Conservation (phyloP, 306 rosid species). For the Nissolia schottii region DNA sequence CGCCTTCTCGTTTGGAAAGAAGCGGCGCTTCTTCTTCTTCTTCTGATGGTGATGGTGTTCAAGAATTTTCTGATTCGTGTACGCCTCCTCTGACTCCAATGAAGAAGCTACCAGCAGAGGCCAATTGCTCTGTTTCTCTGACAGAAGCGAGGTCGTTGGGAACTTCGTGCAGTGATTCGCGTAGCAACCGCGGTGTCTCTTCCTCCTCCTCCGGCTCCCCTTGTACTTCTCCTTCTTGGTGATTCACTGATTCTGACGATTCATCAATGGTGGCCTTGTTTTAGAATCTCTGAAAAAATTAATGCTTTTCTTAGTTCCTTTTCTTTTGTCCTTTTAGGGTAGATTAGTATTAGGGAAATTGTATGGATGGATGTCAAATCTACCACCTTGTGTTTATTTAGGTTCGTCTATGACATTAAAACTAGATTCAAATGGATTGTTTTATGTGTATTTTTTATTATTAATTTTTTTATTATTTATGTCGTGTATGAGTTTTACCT, state of each 20-base stretch:
- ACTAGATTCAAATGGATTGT: too few relatives aligned
- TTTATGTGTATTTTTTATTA: too few relatives aligned
- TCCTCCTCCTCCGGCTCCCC: slow-evolving; percentile 80
- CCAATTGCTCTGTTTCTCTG: slow-evolving; percentile 66
- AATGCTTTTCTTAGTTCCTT: background rate
- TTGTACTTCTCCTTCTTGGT: slow-evolving; percentile 91
- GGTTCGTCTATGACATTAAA: too few relatives aligned
- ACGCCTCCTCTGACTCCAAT: slow-evolving; percentile 85
- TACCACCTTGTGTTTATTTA: too few relatives aligned
- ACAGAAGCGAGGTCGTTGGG: slow-evolving; percentile 54
- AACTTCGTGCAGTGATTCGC: slow-evolving; percentile 73
- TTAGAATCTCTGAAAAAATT: background rate
- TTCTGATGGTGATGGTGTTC: background rate
- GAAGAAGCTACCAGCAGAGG: slow-evolving; percentile 79
- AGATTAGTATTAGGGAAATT: too few relatives aligned
- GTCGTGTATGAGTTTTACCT: too few relatives aligned
- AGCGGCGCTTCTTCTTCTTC: background rate
- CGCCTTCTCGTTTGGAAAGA: slow-evolving; percentile 66
- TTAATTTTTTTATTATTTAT: too few relatives aligned
- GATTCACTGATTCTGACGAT: too few relatives aligned
- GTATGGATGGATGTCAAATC: too few relatives aligned
- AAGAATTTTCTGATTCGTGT: slow-evolving; percentile 5
- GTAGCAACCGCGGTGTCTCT: slow-evolving; percentile 46
- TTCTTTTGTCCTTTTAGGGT: background rate
- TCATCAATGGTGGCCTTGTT: slow-evolving; percentile 12